Percentiles rank a stretch among this genome's conserved stretches.
Conservation (phyloP, 2,329 filamentous ascomycete genomes). For the Spiromastix sp. region DNA sequence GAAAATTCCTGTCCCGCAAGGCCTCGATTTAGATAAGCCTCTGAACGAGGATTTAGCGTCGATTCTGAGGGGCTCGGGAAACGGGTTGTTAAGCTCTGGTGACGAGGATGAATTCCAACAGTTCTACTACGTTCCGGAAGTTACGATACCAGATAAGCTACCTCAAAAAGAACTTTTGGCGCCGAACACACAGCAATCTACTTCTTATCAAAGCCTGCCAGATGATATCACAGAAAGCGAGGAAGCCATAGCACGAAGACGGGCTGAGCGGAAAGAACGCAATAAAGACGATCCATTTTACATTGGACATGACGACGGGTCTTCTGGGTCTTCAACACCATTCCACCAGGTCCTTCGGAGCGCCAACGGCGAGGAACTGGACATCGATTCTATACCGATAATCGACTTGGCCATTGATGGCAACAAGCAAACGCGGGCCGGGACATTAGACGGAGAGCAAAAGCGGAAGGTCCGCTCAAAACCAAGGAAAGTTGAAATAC, state of each 20-base stretch:
- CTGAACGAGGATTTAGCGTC: constrained; percentile 66
- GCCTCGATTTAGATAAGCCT: constrained; percentile 66
- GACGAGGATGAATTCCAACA: constrained; percentile 35
- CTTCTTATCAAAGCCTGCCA: constrained; percentile 27
- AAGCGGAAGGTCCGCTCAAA: constrained; percentile 28
- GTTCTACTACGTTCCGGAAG: constrained; percentile 31
- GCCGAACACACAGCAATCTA: constrained; percentile 14
- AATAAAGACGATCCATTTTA: constrained; percentile 95
- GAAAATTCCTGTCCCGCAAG: constrained; percentile 71
- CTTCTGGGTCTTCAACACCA: constrained; percentile 59
- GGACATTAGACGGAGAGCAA: constrained; percentile 12
- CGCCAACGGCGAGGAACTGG: constrained; percentile 66
- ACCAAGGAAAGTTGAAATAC: constrained; percentile 55
- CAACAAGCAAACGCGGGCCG: constrained; percentile 19
- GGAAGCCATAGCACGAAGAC: constrained; percentile 62
- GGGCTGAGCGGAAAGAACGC: constrained; percentile 66
- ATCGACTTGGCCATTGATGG: constrained; percentile 77
- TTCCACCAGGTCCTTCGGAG: constrained; percentile 66
- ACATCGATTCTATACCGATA: constrained; percentile 91
- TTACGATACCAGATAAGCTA: constrained; percentile 11
- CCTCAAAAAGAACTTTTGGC: constrained; percentile 14
- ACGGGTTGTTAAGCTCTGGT: constrained; percentile 33
- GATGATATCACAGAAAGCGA: constrained; percentile 50
- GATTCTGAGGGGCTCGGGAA: constrained; percentile 51
- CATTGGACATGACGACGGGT: constrained; percentile 49